Conservation (phyloP, 163 green algal genomes). For the Trebouxia gelatinosa region DNA sequence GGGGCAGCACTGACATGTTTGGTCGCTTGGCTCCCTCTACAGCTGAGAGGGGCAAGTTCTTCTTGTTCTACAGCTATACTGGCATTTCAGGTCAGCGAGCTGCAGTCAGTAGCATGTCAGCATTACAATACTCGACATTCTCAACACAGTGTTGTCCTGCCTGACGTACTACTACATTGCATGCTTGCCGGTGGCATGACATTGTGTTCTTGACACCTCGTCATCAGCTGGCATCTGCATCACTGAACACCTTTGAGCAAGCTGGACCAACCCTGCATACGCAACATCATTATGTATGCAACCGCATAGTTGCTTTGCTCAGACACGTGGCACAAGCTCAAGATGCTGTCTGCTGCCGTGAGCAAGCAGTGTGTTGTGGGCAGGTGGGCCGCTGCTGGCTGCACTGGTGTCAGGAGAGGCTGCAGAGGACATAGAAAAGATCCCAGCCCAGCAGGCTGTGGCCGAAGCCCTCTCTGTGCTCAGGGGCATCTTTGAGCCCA, state of each 20-base stretch:
- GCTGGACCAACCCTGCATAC: no score
- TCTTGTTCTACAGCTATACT: conserved; percentile 91
- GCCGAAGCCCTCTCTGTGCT: conserved; percentile 76
- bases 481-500: conserved; percentile 67
- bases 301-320: no score
- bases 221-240: no score
- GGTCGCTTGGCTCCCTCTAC: conserved; percentile 58
- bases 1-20: conserved; percentile 87
- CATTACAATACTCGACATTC: neutral
- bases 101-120: neutral
- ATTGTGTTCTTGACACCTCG: no score
- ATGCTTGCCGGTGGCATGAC: no score
- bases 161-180: no score
- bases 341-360: no score
- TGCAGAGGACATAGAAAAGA: conserved; percentile 60
- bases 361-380: no score
- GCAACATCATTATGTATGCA: no score
- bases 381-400: conserved; percentile 51
- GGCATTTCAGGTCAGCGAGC: conserved; percentile 60
- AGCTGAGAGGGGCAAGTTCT: conserved; percentile 75
- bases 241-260: no score
- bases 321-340: no score
- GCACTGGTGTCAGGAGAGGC: conserved; percentile 62
- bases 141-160: no score
- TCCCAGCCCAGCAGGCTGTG: conserved; percentile 50